phyloP scores from a whole-genome alignment of 2,329 filamentous ascomycete genomes.

The Biscogniauxia marginata region DNA sequence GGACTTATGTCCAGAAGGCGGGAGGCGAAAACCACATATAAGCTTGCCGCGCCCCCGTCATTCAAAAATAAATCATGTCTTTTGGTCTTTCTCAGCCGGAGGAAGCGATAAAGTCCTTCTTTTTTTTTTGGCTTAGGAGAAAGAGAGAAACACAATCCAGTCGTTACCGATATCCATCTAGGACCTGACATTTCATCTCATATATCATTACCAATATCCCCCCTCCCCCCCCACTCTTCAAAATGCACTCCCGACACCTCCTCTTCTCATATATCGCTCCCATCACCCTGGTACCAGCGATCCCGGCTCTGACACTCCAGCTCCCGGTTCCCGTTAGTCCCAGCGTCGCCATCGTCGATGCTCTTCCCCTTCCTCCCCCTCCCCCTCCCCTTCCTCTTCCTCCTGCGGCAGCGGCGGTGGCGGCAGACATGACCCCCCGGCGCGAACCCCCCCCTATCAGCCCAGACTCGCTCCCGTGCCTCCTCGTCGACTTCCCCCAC shows the following conservation, averaged over 20 bases:
- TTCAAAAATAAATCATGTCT: neutral
- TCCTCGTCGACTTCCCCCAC: slow-evolving; percentile 11
- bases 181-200: too few relatives aligned
- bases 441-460: too few relatives aligned
- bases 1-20: neutral
- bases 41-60: neutral
- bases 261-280: neutral
- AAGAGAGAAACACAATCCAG: neutral
- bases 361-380: too few relatives aligned
- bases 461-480: slow-evolving; percentile 5
- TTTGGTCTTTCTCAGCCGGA: neutral
- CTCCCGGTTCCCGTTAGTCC: too few relatives aligned
- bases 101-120: neutral
- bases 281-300: neutral
- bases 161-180: neutral
- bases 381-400: neutral
- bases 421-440: too few relatives aligned
- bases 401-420: too few relatives aligned
- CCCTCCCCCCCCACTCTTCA: too few relatives aligned
- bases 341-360: too few relatives aligned
- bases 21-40: neutral
- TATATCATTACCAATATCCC: too few relatives aligned
- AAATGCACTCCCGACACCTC: neutral
- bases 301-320: too few relatives aligned
- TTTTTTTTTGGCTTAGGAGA: neutral